Evolutionary conservation across 805 yeast species (phyloP), one percentile per base, ranked within the genome.

Genomic region (Kuraishia capsulata): DNA sequence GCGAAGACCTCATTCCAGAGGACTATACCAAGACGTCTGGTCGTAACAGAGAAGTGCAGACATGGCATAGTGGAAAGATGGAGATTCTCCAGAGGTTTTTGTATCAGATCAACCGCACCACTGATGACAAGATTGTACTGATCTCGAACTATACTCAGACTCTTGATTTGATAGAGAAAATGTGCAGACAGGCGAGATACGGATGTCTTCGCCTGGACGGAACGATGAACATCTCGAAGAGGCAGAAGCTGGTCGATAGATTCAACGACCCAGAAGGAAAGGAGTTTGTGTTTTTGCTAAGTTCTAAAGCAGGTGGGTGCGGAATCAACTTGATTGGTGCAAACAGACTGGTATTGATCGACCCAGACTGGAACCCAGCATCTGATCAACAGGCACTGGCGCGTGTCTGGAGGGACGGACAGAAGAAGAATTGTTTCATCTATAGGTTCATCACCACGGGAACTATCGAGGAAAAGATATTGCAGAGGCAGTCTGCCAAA

Each of bases 331-430:
- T 92, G 50, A 90, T 92, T 51, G 98, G 98, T 10, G 98, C 97
- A 2, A 92, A 92, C 48, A 70, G 98, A 44, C 65, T 92, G 44
- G 76, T 92, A 17, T 64, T 92, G 35, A 67, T 92, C 53, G 98
- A 92, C 55, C 80, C 80, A 0, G 98, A 92, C 56, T 92, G 98
- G 98, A 90, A 90, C 52, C 98, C 98, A 0, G 97, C 98, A 0
- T 81, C 96, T 1, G 98, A 90, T 54, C 97, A 92, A 56, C 98
- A 90, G 61, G 97, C 97, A 0, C 67, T 92, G 44, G 97, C 97
- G 0, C 74, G 98, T 58, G 96, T 92, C 4, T 92, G 97, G 97
- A 78, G 98, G 69, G 98, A 92, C 62, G 98, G 98, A 0, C 98
- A 90, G 54, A 90, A 85, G 68, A 92, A 90, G 59, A 95, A 85